Evolutionary conservation across 2,329 filamentous ascomycete genomes (phyloP), one percentile per base, ranked within the genome.

Genomic region (Fusarium musae): DNA sequence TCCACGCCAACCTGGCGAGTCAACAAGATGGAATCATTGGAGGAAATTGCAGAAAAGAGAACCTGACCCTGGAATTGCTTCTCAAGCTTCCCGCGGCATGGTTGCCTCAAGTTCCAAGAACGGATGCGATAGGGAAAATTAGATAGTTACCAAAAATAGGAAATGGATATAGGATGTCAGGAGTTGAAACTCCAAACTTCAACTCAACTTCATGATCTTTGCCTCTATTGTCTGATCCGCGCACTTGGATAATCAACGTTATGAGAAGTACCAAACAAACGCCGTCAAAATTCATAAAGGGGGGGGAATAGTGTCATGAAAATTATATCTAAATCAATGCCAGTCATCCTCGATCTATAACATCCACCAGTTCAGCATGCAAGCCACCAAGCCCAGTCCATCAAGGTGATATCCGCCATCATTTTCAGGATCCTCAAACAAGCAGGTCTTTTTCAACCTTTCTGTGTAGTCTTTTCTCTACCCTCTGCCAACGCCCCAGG

Each of bases 251-350:
- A 32, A 39, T 16, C 39, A 34, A 17, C 17, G 23, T 63, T 19
- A 26, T 43, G 28, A 36, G 16, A 37, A 40, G 19, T 28, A 46
- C 11, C n/a, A 36, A 37, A 30, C 32, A 71, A 72, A 63, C 46
- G 56, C 47, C 54, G 58, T 70, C 30, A 46, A 23, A 62, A 59
- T 47, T 66, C 64, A 47, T 61, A 63, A 59, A 64, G 64, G 57
- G 59, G 71, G 71, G 71, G 74, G 66, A 68, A 74, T 73, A 74
- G 56, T 30, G 61, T 76, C 72, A 76, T 77, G 66, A 71, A 69
- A 75, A 75, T 77, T 75, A 74, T 71, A 66, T 77, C 75, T 77
- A 77, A 76, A 77, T 73, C 71, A 70, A 44, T 72, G 64, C 72
- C 75, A 74, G 59, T 68, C 70, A 59, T 75, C 67, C 64, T 61